Evolutionary conservation across 768 basidiomycete species (phyloP), one percentile per base, ranked within the genome.

Genomic region (Mycena alexandri): DNA sequence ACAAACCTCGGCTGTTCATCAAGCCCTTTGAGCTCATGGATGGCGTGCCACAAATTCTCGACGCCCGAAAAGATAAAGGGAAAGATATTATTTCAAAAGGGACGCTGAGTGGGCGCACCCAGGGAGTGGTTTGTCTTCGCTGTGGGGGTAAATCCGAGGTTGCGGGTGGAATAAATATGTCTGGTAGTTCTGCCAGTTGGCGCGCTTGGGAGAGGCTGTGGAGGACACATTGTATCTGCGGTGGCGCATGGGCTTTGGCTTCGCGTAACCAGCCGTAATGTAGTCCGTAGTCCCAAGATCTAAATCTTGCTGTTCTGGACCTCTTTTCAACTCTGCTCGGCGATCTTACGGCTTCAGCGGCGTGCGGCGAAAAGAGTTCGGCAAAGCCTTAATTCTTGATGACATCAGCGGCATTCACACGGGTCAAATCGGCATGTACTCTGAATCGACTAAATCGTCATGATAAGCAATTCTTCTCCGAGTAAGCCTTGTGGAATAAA

Each of bases 11-110:
- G 11, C 79, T 94, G 41, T 94, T 93, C 73, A 85, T 94, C 74
- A 93, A 91, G 73, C 84, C 91, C 2, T 79, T 76, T 12, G 91
- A 94, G 68, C 84, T 94, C n/a, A 80, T 91, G 8, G 90, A 92
- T 71, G 89, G 89, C 9, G 76, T 89, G 22, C 75, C 83, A 13
- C 84, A 78, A 41, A 72, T 88, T 42, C 47, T 76, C 81, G 9
- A 63, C 81, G 41, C 82, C 79, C 21, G 74, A 71, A 80, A 79
- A 65, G 78, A 76, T 21, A 83, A 82, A 53, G 81, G 79, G 22
- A 83, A 81, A 61, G 93, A 94, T 70, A 82, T 93, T 7, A 79
- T 94, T n/a, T 85, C 87, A 14, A 93, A 92, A 75, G 84, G 84
- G 0, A 57, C 80, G 2, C 75, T 92, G 43, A 68, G 79, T 48